Evolutionary conservation across 768 basidiomycete genomes (phyloP).

Genomic region (Suillus lakei): DNA sequence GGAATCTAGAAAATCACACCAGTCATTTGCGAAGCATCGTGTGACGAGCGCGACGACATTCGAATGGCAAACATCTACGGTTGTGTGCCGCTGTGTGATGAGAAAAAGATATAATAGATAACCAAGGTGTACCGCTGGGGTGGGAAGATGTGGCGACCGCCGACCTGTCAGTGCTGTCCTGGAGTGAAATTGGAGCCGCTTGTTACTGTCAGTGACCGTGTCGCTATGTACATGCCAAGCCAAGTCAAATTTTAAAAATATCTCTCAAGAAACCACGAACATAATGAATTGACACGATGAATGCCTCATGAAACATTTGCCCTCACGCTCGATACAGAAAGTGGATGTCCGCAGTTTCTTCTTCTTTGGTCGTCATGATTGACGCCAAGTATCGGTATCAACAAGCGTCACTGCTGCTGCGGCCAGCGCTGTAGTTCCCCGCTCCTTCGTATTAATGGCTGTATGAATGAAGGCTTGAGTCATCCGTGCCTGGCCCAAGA

Average conservation of each 20-base stretch:
- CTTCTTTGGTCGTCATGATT: neutral
- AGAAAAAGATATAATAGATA: neutral
- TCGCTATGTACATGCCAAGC: neutral
- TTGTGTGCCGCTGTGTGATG: neutral
- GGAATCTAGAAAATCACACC: neutral
- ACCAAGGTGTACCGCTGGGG: neutral
- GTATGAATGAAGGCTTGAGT: slow-evolving; percentile 3
- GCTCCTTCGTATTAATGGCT: slow-evolving; percentile 91
- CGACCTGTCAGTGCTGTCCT: no score
- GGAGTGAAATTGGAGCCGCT: neutral
- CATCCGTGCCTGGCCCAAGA: slow-evolving; percentile 3
- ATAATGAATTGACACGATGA: neutral
- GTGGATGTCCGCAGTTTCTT: neutral
- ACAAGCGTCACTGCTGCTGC: slow-evolving; percentile 81
- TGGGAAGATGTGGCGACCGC: neutral
- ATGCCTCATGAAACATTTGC: neutral
- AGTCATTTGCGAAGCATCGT: neutral
- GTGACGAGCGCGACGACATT: neutral
- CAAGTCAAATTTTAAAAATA: neutral
- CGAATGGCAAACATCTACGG: neutral
- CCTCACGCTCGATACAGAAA: neutral
- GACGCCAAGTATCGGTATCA: slow-evolving; percentile 34
- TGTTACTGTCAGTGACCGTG: no score
- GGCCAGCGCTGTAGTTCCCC: slow-evolving; percentile 69
- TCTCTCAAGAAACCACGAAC: neutral